Percentiles rank a stretch among this genome's conserved stretches.
Conservation (phyloP, 768 basidiomycete genomes). For the Lactarius pseudohatsudake region DNA sequence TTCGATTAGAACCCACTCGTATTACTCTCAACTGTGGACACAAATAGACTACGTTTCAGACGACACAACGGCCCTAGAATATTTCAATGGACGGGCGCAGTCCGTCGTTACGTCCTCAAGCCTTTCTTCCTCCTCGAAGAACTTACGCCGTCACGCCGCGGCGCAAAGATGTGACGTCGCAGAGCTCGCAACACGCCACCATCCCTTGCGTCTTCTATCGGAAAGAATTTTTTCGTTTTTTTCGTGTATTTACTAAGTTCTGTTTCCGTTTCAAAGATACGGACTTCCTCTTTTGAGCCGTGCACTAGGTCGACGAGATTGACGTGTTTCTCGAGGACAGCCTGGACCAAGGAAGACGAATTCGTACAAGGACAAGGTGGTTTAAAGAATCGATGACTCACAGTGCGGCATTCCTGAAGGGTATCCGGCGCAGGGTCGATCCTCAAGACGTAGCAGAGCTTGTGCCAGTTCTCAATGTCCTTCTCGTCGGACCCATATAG, state of each 20-base stretch:
- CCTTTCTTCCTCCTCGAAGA: neutral
- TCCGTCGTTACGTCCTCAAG: neutral
- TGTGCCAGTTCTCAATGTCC: conserved; percentile 24
- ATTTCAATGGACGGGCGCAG: neutral
- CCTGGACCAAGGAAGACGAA: neutral
- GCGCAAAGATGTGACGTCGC: conserved; percentile 31
- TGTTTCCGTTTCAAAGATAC: conserved; percentile 29
- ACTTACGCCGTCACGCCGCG: neutral
- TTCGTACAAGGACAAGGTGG: neutral
- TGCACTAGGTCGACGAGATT: conserved; percentile 39
- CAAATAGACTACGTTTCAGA: neutral
- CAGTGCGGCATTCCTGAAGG: conserved; percentile 5
- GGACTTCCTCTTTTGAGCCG: conserved; percentile 26
- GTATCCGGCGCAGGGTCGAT: conserved; percentile 26
- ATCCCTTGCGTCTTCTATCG: conserved; percentile 31
- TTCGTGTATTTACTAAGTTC: conserved; percentile 33
- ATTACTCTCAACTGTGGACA: neutral
- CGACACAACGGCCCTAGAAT: neutral
- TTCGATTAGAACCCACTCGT: too few relatives aligned
- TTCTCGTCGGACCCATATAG: conserved; percentile 30
- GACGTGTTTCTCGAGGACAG: conserved; percentile 27
- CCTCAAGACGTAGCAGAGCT: conserved; percentile 25
- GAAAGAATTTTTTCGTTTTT: conserved; percentile 32
- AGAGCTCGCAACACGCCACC: conserved; percentile 36
- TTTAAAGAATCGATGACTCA: neutral